Evolutionary conservation across 2,329 filamentous ascomycete genomes (phyloP).

Genomic region (Ophiosphaerella narmari): DNA sequence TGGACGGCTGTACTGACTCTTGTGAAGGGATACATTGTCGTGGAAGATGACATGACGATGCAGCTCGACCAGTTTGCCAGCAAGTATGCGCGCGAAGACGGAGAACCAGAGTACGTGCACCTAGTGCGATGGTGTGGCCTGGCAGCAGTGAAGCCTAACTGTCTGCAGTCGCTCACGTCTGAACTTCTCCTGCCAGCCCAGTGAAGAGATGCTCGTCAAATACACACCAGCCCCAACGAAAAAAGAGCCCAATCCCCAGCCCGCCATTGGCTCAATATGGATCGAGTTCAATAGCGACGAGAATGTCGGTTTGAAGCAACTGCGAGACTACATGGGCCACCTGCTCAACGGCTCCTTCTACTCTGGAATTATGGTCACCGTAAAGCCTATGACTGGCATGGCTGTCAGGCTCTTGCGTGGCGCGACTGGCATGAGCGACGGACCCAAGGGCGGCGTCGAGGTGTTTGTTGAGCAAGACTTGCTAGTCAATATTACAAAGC

Average conservation of each 20-base stretch:
- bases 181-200: constrained; percentile 85
- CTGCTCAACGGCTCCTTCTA: constrained; percentile 80
- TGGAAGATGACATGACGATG: constrained; percentile 86
- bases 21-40: constrained; percentile 84
- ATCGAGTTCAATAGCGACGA: constrained; percentile 86
- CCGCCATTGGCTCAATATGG: constrained; percentile 86
- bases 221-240: constrained; percentile 75
- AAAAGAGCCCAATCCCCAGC: constrained; percentile 69
- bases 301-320: constrained; percentile 86
- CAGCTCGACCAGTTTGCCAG: constrained; percentile 78
- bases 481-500: constrained; percentile 96
- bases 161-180: constrained; percentile 74
- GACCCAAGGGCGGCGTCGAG: constrained; percentile 85
- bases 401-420: constrained; percentile 55
- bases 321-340: constrained; percentile 85
- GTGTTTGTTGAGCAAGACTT: constrained; percentile 95
- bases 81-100: constrained; percentile 73
- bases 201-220: constrained; percentile 80
- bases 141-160: constrained; percentile 7
- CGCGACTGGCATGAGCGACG: constrained; percentile 32
- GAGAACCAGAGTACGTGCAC: constrained; percentile 72
- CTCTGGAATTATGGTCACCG: constrained; percentile 88
- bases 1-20: constrained; percentile 22
- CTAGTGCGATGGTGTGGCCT: not conserved
- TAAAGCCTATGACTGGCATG: constrained; percentile 79